Conservation (phyloP, 176 grass and related monocot species). For the Hsuehochloa calcarea region DNA sequence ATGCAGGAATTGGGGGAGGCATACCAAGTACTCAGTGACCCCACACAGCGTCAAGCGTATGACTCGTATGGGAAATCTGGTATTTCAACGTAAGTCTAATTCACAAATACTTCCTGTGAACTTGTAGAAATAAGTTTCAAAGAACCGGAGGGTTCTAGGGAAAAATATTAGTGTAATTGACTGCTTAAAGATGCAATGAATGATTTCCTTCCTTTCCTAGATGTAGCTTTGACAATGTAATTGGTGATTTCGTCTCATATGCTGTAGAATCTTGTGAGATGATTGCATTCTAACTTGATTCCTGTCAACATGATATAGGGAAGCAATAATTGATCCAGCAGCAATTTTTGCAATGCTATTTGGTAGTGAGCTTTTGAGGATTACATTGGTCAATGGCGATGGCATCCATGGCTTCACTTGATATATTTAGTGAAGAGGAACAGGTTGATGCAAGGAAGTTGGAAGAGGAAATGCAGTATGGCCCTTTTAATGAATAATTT, state of each 20-base stretch:
- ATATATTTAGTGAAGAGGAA: slow-evolving; percentile 48
- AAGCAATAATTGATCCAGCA: slow-evolving; percentile 78
- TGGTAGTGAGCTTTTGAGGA: slow-evolving; percentile 77
- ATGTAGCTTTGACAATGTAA: slow-evolving; percentile 45
- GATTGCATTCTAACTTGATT: slow-evolving; percentile 33
- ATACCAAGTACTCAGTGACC: slow-evolving; percentile 84
- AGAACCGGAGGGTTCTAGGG: background rate
- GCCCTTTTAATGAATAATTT: background rate
- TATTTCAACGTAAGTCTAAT: slow-evolving; percentile 64
- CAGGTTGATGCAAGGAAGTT: slow-evolving; percentile 57
- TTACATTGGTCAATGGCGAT: slow-evolving; percentile 80
- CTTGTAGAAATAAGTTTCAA: background rate
- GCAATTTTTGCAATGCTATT: slow-evolving; percentile 89
- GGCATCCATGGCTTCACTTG: slow-evolving; percentile 66
- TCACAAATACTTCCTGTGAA: background rate
- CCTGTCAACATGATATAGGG: slow-evolving; percentile 44
- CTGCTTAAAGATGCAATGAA: slow-evolving; percentile 42
- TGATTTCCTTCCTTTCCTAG: slow-evolving; percentile 38
- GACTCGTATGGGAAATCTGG: slow-evolving; percentile 69
- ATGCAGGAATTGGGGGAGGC: slow-evolving; percentile 79
- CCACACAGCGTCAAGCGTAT: slow-evolving; percentile 57
- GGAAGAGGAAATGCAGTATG: slow-evolving; percentile 72
- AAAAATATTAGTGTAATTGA: slow-evolving; percentile 17
- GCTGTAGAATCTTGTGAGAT: slow-evolving; percentile 5
- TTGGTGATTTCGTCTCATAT: slow-evolving; percentile 12